phyloP scores from a whole-genome alignment of 2,329 filamentous ascomycete genomes.

The Tolypocladium amazonense region DNA sequence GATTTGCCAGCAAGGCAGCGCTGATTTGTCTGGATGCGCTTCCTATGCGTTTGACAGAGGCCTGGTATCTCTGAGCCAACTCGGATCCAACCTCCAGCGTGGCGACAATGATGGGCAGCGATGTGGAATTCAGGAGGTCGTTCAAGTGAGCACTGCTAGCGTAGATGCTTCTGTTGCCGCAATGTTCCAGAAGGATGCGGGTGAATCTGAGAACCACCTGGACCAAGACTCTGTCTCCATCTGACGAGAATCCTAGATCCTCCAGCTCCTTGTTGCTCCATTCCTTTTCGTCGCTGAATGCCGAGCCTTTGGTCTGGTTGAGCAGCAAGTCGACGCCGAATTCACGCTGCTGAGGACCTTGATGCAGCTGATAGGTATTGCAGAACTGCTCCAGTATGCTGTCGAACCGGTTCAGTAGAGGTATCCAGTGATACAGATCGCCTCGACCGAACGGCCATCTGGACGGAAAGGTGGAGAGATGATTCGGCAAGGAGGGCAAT shows the following conservation, averaged over 20 bases:
- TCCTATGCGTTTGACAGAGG: slow-evolving; percentile 69
- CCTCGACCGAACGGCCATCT: slow-evolving; percentile 93
- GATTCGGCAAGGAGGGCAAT: slow-evolving; percentile 64
- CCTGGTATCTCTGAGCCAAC: slow-evolving; percentile 85
- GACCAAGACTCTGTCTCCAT: slow-evolving; percentile 73
- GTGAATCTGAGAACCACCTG: slow-evolving; percentile 79
- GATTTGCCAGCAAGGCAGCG: slow-evolving; percentile 65
- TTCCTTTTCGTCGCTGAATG: slow-evolving; percentile 34
- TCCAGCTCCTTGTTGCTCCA: slow-evolving; percentile 37
- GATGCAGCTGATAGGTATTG: slow-evolving; percentile 65
- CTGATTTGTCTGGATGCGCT: slow-evolving; percentile 57
- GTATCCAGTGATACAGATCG: slow-evolving; percentile 97
- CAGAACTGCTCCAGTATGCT: slow-evolving; percentile 74
- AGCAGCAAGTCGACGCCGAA: slow-evolving; percentile 60
- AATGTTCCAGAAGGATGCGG: slow-evolving; percentile 80
- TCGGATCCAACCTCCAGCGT: slow-evolving; percentile 75
- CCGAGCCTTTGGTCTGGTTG: slow-evolving; percentile 42
- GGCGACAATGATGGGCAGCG: slow-evolving; percentile 63
- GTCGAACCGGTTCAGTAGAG: slow-evolving; percentile 87
- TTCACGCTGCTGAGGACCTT: slow-evolving; percentile 68
- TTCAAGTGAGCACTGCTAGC: slow-evolving; percentile 86
- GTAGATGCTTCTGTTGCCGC: slow-evolving; percentile 93
- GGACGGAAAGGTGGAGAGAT: slow-evolving; percentile 71
- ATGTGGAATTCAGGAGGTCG: slow-evolving; percentile 80
- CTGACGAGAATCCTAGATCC: slow-evolving; percentile 52